phyloP scores from a whole-genome alignment of 805 yeast genomes.

The Yarrowia sp. region DNA sequence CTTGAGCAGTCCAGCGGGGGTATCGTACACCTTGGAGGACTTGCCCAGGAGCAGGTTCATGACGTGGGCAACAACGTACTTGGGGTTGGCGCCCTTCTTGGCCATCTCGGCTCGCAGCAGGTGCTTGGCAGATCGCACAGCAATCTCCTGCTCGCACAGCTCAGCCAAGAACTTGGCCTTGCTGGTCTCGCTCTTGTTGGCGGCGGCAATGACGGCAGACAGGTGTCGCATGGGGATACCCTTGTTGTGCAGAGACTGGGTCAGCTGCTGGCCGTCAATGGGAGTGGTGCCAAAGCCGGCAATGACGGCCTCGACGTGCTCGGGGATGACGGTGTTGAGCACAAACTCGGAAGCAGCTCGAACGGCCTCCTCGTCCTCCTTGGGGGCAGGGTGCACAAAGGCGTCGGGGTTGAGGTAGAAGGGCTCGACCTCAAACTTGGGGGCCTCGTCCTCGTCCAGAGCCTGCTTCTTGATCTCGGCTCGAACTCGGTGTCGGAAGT shows the following conservation, averaged over 20 bases:
- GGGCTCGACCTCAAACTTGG: slow-evolving; percentile 47
- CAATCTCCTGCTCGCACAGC: slow-evolving; percentile 68
- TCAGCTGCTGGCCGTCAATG: slow-evolving; percentile 79
- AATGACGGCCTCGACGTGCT: slow-evolving; percentile 63
- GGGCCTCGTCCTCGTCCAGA: slow-evolving; percentile 51
- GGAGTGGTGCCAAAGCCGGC: slow-evolving; percentile 65
- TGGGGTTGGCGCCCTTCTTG: slow-evolving; percentile 49
- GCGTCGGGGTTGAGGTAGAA: slow-evolving; percentile 83
- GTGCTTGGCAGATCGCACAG: slow-evolving; percentile 83
- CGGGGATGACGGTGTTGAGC: slow-evolving; percentile 64
- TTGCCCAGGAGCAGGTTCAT: slow-evolving; percentile 63
- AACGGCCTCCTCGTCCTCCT: slow-evolving; percentile 67
- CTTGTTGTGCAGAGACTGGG: slow-evolving; percentile 69
- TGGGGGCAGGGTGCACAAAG: slow-evolving; percentile 54
- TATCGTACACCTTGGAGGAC: slow-evolving; percentile 49
- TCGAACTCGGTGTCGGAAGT: slow-evolving; percentile 80
- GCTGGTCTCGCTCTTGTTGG: slow-evolving; percentile 49
- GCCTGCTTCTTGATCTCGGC: slow-evolving; percentile 57
- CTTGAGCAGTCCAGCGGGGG: slow-evolving; percentile 56
- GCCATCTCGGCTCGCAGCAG: slow-evolving; percentile 63
- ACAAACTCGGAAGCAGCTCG: slow-evolving; percentile 74
- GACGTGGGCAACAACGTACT: slow-evolving; percentile 66
- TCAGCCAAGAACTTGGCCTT: slow-evolving; percentile 55
- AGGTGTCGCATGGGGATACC: slow-evolving; percentile 92
- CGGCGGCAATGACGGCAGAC: slow-evolving; percentile 62